Percentiles rank a stretch among this genome's conserved stretches.
phyloP scores from a whole-genome alignment of 202 grass and related monocot genomes.

The Setaria viridis region DNA sequence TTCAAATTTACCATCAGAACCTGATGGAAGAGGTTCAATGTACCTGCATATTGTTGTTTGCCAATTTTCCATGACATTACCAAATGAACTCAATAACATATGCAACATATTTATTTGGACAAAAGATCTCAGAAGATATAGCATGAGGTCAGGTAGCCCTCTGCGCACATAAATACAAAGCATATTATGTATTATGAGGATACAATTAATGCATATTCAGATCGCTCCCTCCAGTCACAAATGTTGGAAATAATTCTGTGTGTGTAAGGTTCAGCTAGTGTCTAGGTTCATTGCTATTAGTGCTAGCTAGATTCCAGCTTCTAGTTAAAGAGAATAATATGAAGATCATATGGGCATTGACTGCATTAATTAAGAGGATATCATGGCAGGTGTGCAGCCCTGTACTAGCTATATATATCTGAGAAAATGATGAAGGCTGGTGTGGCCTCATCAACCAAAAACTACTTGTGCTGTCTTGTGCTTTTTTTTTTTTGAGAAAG shows the following conservation, averaged over 20 bases:
- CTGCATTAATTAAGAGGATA: no score
- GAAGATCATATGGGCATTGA: no score
- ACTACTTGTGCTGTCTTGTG: no score
- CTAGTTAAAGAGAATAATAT: no score
- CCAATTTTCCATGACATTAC: constrained; percentile 30
- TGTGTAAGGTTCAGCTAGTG: no score
- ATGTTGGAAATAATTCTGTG: background rate
- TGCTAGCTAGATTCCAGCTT: no score
- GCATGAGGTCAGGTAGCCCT: background rate
- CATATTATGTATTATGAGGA: background rate
- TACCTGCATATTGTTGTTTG: constrained; percentile 64
- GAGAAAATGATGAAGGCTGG: no score
- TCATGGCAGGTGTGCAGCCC: no score
- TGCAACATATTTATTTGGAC: constrained; percentile 34
- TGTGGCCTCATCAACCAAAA: no score
- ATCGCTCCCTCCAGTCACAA: background rate
- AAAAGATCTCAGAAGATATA: background rate
- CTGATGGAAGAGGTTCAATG: constrained; percentile 88
- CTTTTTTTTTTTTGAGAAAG: no score
- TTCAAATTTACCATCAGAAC: constrained; percentile 76
- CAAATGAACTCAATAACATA: constrained; percentile 28
- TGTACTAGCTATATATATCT: no score
- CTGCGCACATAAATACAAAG: background rate
- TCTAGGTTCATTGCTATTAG: no score
- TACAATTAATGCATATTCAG: background rate